Evolutionary conservation across 768 basidiomycete genomes (phyloP), one percentile per base, ranked within the genome.

Genomic region (Amyloporia xantha): DNA sequence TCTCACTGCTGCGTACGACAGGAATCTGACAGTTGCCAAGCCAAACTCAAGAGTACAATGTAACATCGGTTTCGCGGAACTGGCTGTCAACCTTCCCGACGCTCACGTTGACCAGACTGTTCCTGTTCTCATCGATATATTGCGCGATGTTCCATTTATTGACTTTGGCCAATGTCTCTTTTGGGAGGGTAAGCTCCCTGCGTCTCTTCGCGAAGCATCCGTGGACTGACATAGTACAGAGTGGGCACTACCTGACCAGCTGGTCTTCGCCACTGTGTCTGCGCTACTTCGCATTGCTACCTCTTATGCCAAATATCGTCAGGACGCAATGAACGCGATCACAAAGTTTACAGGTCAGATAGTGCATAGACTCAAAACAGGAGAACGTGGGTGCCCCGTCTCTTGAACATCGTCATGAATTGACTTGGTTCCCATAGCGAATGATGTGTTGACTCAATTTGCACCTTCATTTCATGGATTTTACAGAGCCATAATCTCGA

Each of bases 201-300:
- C 13, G 33, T 40, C 35, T n/a, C n/a, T n/a, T n/a, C n/a, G n/a
- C n/a, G n/a, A n/a, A n/a, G n/a, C n/a, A n/a, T n/a, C n/a, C n/a
- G 41, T 12, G 19, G 23, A 36, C 23, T 15, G 2, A 45, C 5
- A 5, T 4, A 3, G 25, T 15, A 41, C 51, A 92, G 91, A 89
- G 55, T 92, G 90, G 90, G 77, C 90, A 2, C 72, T 90, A 26
- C 84, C 91, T 30, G 88, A 94, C 65, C 86, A 91, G 59, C 76
- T 94, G 35, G 83, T 88, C 1, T 87, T 75, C 59, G 82, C 86
- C 1, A 89, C 83, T 3, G 76, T 90, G 20, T 85, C 84, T 3
- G 86, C 90, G 10, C 68, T 91, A 6, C 71, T 94, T 39, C 73
- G 79, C 44, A 68, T 91, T 19, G 80, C 85, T 19, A 76, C 72